Base-by-base conservation (phyloP, 495 filamentous ascomycete genomes). In the Tuber umbilicatum region DNA sequence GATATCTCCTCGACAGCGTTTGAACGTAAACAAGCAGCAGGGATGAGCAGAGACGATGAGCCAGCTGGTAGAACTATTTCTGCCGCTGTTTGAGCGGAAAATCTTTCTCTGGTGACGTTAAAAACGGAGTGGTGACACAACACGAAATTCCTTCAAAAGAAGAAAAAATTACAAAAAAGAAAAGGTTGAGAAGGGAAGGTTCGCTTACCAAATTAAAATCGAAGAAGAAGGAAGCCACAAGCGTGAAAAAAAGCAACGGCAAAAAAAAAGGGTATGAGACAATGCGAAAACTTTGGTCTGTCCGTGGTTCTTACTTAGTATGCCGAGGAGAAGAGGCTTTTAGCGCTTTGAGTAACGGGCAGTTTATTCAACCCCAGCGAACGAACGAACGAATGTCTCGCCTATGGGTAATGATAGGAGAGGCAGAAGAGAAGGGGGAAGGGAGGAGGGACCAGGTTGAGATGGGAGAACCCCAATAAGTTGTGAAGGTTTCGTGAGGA, bases 1-100 rank as follows among this genome's bases (percentile, higher is more conserved):
- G 74, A 70, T 38, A 43, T 71, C 71, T 47, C 50, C 75, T 5
- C 70, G 41, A 73, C 64, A 76, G 74, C 45, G 40, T 12, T 64
- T 35, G 55, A 35, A 71, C 43, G 69, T 45, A 76, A 76, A 73
- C 64, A 42, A 72, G 70, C 37, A 31, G 40, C 76, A 73, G 74
- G 76, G 76, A 35, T 77, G 68, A 40, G 50, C 50, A 31, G 31
- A 37, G 47, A n/a, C 67, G 70, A 70, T 45, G 60, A 76, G n/a
- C 40, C 70, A 19, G 35, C 72, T 43, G 50, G 50, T n/a, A 31
- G 50, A 31, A 60, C 16, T 60, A 31, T 60, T 31, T n/a, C 50
- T 60, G n/a, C 27, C 27, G 50, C 50, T 12, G n/a, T 60, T 60
- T 60, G n/a, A 27, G 27, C n/a, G 21, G 47, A 50, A n/a, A 50